phyloP scores from a whole-genome alignment of 2,329 filamentous ascomycete genomes.

The Metarhizium robertsii region DNA sequence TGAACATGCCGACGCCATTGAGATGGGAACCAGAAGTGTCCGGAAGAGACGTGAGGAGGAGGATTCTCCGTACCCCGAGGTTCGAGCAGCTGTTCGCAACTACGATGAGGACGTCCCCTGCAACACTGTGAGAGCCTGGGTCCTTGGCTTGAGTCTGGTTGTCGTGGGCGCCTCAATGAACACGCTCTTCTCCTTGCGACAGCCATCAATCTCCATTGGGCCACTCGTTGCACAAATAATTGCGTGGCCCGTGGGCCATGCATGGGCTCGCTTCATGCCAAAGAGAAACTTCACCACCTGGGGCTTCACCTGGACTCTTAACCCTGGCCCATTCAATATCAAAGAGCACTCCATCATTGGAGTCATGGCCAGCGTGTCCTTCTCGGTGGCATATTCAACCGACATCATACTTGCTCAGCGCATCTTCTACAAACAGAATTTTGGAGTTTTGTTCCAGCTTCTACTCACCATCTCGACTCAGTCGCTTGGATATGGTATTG shows the following conservation, averaged over 20 bases:
- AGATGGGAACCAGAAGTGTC: constrained; percentile 11
- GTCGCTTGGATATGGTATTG: constrained; percentile 60
- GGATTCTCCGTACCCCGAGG: constrained; percentile 58
- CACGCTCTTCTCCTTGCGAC: constrained; percentile 53
- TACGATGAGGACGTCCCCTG: constrained; percentile 56
- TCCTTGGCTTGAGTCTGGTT: constrained; percentile 48
- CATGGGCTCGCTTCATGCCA: constrained; percentile 49
- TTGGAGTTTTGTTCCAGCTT: constrained; percentile 57
- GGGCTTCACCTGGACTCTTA: constrained; percentile 47
- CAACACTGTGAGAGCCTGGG: constrained; percentile 58
- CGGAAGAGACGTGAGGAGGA: constrained; percentile 35
- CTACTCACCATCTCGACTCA: constrained; percentile 60
- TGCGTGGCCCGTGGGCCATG: constrained; percentile 53
- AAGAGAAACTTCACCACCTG: constrained; percentile 38
- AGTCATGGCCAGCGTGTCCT: constrained; percentile 63
- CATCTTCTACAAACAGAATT: constrained; percentile 62
- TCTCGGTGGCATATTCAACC: constrained; percentile 62
- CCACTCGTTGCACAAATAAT: constrained; percentile 55
- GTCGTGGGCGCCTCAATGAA: constrained; percentile 51
- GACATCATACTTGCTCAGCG: constrained; percentile 64
- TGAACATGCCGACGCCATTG: constrained; percentile 23
- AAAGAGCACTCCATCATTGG: constrained; percentile 63
- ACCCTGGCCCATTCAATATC: constrained; percentile 60
- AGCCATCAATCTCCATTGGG: constrained; percentile 51
- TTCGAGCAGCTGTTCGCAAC: constrained; percentile 54